A percentile compares a stretch with the other conserved stretches of the same genome.
Evolutionary conservation across 495 filamentous ascomycete genomes (phyloP).

Genomic region (Podospora pseudopauciseta): DNA sequence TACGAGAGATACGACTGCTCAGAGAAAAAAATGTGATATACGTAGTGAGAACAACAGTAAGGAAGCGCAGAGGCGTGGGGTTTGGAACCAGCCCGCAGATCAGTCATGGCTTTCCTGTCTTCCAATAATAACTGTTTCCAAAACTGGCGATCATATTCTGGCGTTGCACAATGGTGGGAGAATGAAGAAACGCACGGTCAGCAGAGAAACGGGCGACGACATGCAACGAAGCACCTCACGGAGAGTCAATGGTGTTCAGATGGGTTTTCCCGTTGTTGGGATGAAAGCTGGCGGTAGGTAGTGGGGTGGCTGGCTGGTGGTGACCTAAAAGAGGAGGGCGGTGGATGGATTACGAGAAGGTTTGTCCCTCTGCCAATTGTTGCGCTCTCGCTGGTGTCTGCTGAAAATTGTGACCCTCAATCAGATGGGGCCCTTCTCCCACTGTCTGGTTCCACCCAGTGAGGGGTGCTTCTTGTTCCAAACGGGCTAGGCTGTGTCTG

Average conservation of each 20-base stretch:
- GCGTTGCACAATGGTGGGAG: conserved; percentile 1
- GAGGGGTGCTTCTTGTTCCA: background rate
- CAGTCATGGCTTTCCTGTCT: background rate
- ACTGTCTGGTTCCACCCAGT: background rate
- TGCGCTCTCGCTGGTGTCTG: background rate
- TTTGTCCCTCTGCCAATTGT: background rate
- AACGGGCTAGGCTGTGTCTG: conserved; percentile 2
- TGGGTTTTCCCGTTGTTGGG: background rate
- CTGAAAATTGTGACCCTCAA: conserved; percentile 4
- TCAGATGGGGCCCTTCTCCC: background rate
- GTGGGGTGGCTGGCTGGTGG: background rate
- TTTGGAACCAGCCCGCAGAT: background rate
- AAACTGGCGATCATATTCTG: conserved; percentile 2
- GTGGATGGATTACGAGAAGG: background rate
- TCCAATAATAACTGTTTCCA: conserved; percentile 4
- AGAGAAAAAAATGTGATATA: background rate
- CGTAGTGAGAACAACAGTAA: background rate
- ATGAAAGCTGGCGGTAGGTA: background rate
- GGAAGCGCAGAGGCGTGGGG: background rate
- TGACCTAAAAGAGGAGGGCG: background rate
- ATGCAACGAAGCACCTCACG: background rate
- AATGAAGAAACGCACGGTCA: background rate
- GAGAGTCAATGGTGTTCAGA: background rate
- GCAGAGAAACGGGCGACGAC: background rate
- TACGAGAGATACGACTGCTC: background rate